Evolutionary conservation across 345 rosid species (phyloP).

Genomic region (Alliaria petiolata): DNA sequence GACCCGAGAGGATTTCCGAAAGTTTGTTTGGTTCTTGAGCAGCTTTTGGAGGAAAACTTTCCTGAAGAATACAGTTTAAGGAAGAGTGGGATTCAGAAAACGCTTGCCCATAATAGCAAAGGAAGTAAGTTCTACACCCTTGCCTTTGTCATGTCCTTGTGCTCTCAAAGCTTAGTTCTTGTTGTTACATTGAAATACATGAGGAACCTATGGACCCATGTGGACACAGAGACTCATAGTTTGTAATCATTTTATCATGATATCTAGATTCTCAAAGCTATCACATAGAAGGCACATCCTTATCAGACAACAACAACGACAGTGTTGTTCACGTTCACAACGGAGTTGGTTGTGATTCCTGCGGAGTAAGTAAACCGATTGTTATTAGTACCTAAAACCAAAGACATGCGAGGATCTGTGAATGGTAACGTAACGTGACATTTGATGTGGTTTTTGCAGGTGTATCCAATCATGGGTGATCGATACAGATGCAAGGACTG

Average conservation of each 20-base stretch:
- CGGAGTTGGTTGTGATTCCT: constrained; percentile 66
- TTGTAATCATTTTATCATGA: neutral
- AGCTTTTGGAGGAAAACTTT: constrained; percentile 53
- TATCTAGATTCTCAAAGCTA: constrained; percentile 36
- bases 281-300: constrained; percentile 22
- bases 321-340: constrained; percentile 30
- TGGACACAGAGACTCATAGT: neutral
- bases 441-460: constrained; percentile 36
- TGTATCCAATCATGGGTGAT: constrained; percentile 68
- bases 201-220: neutral
- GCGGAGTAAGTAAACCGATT: constrained; percentile 38
- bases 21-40: constrained; percentile 66
- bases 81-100: constrained; percentile 36
- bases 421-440: neutral
- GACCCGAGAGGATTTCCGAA: constrained; percentile 59
- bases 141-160: neutral
- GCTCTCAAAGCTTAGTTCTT: constrained; percentile 14
- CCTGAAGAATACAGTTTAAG: constrained; percentile 58
- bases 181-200: constrained; percentile 1
- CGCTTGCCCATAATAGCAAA: constrained; percentile 26
- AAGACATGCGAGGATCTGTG: neutral
- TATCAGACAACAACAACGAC: neutral
- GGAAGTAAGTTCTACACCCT: constrained; percentile 16
- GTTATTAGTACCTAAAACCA: neutral
- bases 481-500: constrained; percentile 73